Evolutionary conservation across 495 filamentous ascomycete species (phyloP).

Genomic region (Hypoxylon crocopeplum): DNA sequence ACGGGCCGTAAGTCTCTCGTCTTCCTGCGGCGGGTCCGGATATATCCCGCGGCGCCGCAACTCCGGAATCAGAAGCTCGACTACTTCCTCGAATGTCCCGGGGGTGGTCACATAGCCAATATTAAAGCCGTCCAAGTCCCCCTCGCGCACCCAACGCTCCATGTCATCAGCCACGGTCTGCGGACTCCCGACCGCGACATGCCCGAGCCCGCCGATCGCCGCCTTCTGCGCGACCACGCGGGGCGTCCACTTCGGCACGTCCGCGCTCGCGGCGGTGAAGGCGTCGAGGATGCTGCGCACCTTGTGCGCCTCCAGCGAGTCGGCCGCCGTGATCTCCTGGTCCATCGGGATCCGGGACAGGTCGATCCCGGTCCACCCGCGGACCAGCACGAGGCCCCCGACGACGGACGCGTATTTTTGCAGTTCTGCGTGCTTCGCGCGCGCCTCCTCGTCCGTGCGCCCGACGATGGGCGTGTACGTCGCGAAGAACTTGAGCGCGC

Average conservation of each 20-base stretch:
- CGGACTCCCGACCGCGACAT: conserved; percentile 62
- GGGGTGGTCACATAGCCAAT: conserved; percentile 54
- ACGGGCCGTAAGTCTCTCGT: conserved; percentile 59
- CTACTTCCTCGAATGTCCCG: conserved; percentile 54
- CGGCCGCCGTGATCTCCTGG: conserved; percentile 59
- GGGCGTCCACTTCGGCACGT: conserved; percentile 60
- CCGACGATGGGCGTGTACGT: conserved; percentile 65
- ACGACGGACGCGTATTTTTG: conserved; percentile 59
- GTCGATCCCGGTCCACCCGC: conserved; percentile 69
- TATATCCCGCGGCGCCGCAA: conserved; percentile 48
- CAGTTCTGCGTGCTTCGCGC: conserved; percentile 58
- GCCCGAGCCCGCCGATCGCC: conserved; percentile 62
- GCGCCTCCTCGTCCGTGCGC: conserved; percentile 63
- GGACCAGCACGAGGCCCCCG: conserved; percentile 65
- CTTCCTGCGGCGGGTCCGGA: conserved; percentile 40
- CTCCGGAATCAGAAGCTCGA: conserved; percentile 54
- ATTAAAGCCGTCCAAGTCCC: conserved; percentile 71
- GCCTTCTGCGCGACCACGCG: conserved; percentile 62
- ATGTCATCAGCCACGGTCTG: conserved; percentile 65
- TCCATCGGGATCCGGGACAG: conserved; percentile 63
- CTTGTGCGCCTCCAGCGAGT: conserved; percentile 60
- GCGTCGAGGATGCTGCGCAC: conserved; percentile 59
- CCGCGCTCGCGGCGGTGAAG: conserved; percentile 58
- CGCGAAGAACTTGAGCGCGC: conserved; percentile 65
- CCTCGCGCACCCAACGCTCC: conserved; percentile 66